A percentile compares a stretch with the other conserved stretches of the same genome.
phyloP scores from a whole-genome alignment of 2,329 filamentous ascomycete species.

The Pseudocercospora musae region DNA sequence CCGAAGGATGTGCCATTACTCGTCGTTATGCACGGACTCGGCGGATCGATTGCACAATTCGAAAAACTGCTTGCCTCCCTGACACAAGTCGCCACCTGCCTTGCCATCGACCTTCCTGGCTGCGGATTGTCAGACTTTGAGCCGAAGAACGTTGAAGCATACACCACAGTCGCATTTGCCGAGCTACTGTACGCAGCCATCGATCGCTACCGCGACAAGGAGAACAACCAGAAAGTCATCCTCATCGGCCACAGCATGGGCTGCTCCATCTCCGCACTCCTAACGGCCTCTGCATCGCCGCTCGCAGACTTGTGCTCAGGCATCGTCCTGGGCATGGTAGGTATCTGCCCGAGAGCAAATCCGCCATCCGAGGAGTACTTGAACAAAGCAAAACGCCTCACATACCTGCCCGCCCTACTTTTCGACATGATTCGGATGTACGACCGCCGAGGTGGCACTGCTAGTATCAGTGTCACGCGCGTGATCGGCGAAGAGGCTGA shows the following conservation, averaged over 20 bases:
- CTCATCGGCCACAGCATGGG: conserved; percentile 90
- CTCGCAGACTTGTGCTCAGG: conserved; percentile 50
- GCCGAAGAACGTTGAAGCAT: conserved; percentile 70
- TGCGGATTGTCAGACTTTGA: conserved; percentile 78
- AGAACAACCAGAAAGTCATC: conserved; percentile 65
- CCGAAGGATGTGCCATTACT: conserved; percentile 74
- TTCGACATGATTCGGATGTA: conserved; percentile 75
- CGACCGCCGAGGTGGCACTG: conserved; percentile 73
- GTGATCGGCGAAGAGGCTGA: conserved; percentile 70
- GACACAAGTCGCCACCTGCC: conserved; percentile 68
- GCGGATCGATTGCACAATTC: conserved; percentile 89
- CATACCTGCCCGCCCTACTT: conserved; percentile 66
- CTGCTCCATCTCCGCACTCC: conserved; percentile 68
- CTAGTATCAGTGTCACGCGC: conserved; percentile 74
- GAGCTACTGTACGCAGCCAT: conserved; percentile 74
- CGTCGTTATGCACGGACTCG: conserved; percentile 88
- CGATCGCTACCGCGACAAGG: conserved; percentile 65
- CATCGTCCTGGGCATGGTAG: conserved; percentile 71
- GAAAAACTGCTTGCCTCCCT: conserved; percentile 64
- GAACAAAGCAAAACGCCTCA: conserved; percentile 53
- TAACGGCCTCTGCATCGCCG: conserved; percentile 61
- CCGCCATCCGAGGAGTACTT: conserved; percentile 44
- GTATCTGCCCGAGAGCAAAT: conserved; percentile 72
- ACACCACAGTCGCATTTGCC: conserved; percentile 70
- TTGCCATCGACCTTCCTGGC: conserved; percentile 86